Evolutionary conservation across 108 stramenopile genomes (phyloP).

Genomic region (Cyclotella sp.): DNA sequence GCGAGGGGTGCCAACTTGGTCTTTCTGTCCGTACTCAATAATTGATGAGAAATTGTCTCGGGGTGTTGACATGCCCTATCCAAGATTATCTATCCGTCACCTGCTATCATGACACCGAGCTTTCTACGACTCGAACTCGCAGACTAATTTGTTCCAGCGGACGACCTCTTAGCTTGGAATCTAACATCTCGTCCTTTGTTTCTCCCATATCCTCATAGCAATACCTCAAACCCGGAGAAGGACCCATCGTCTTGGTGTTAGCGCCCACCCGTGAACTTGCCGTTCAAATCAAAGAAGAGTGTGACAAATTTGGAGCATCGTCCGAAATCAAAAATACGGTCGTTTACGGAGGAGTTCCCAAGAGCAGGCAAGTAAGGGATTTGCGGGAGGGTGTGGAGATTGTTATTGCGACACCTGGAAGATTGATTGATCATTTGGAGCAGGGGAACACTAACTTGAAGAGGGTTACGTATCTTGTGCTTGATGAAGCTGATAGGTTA

Average conservation of each 20-base stretch:
- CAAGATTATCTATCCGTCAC: too few relatives aligned
- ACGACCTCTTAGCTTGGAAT: neutral
- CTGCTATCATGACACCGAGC: too few relatives aligned
- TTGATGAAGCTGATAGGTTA: constrained; percentile 92
- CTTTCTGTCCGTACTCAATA: too few relatives aligned
- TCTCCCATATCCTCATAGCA: constrained; percentile 71
- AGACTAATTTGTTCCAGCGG: neutral
- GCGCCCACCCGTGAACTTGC: constrained; percentile 99
- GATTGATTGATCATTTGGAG: constrained; percentile 98
- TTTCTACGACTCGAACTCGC: too few relatives aligned
- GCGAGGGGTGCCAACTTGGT: too few relatives aligned
- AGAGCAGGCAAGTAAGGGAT: constrained; percentile 76
- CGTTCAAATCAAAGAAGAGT: constrained; percentile 99
- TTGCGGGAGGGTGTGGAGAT: constrained; percentile 94
- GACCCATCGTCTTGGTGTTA: constrained; percentile 96
- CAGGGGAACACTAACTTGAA: constrained; percentile 94
- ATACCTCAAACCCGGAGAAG: constrained; percentile 98
- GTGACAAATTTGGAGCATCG: constrained; percentile 96
- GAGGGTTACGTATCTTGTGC: constrained; percentile 96
- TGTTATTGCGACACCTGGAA: constrained; percentile 98
- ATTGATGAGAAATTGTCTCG: too few relatives aligned
- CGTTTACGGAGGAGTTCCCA: constrained; percentile 99
- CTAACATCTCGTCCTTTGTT: constrained; percentile 8
- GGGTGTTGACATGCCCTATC: too few relatives aligned
- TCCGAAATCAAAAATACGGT: constrained; percentile 98